A percentile compares a stretch with the other conserved stretches of the same genome.
These are phyloP conservation scores for Hymenoscyphus albidus DNA, from an alignment of 2,329 filamentous ascomycete genomes.

Conservation along the genomic window DNA sequence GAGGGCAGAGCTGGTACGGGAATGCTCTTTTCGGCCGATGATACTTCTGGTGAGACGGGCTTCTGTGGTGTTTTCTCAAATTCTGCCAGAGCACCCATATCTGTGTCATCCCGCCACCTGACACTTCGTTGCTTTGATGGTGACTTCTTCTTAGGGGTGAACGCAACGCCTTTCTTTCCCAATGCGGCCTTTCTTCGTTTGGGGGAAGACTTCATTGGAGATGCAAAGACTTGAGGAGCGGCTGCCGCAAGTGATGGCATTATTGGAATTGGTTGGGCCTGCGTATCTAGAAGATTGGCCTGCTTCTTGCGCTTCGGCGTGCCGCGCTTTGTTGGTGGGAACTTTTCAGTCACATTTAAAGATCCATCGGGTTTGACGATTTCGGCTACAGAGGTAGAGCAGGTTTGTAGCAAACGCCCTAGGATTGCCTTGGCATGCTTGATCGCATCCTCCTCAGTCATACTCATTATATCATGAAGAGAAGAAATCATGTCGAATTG, in stretches of 20 bases:
- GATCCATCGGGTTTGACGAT: slow-evolving; percentile 86
- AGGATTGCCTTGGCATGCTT: slow-evolving; percentile 74
- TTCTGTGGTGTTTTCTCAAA: slow-evolving; percentile 88
- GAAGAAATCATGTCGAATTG: slow-evolving; percentile 90
- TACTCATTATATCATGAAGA: slow-evolving; percentile 73
- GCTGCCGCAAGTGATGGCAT: slow-evolving; percentile 39
- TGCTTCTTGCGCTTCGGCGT: slow-evolving; percentile 73
- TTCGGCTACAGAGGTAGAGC: slow-evolving; percentile 70
- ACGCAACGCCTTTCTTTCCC: slow-evolving; percentile 70
- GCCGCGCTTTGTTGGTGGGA: slow-evolving; percentile 66
- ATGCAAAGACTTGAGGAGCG: slow-evolving; percentile 42
- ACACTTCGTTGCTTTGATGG: slow-evolving; percentile 67
- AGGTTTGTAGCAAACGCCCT: slow-evolving; percentile 71
- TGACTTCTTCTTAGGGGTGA: slow-evolving; percentile 77
- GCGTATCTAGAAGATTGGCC: slow-evolving; percentile 33
- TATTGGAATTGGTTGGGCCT: slow-evolving; percentile 30
- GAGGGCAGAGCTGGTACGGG: slow-evolving; percentile 50
- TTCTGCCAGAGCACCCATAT: slow-evolving; percentile 80
- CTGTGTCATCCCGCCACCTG: slow-evolving; percentile 87
- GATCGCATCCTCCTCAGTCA: slow-evolving; percentile 81
- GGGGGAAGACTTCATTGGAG: slow-evolving; percentile 75
- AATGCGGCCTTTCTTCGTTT: slow-evolving; percentile 65
- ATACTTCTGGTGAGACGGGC: slow-evolving; percentile 51
- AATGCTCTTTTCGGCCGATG: slow-evolving; percentile 46
- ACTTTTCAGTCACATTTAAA: slow-evolving; percentile 55